A percentile compares a stretch with the other conserved stretches of the same genome.
Conservation (phyloP, 441 rosid species). For the Brassica balearica region DNA sequence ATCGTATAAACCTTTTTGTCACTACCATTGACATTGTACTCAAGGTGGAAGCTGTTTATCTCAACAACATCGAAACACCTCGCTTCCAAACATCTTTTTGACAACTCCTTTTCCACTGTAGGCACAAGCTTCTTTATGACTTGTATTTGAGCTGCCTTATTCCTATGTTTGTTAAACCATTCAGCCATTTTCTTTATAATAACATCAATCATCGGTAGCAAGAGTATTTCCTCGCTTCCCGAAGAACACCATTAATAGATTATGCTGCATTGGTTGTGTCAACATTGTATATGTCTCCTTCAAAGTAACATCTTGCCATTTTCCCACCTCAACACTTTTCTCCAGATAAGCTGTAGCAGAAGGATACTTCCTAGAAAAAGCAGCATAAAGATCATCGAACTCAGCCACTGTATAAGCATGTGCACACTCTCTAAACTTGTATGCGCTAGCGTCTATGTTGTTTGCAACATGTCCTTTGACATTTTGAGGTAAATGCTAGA, state of each 20-base stretch:
- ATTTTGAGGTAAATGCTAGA: neutral
- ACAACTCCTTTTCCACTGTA: neutral
- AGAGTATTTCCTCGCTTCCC: neutral
- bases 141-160: neutral
- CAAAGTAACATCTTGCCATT: neutral
- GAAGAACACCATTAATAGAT: neutral
- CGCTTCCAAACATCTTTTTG: too few species aligned
- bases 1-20: too few species aligned
- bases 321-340: neutral
- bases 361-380: neutral
- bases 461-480: neutral
- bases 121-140: neutral
- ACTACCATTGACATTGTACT: too few species aligned
- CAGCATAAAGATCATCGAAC: neutral
- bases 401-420: slow-evolving; percentile 1
- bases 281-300: neutral
- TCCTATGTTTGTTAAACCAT: neutral
- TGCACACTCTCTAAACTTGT: neutral
- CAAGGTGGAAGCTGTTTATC: neutral
- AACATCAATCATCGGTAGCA: neutral
- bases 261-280: neutral
- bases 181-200: neutral
- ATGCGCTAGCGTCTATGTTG: neutral
- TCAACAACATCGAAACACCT: too few species aligned
- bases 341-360: neutral